Evolutionary conservation across 2,329 filamentous ascomycete species (phyloP).

Genomic region (Cylindrodendrum hubeiense): DNA sequence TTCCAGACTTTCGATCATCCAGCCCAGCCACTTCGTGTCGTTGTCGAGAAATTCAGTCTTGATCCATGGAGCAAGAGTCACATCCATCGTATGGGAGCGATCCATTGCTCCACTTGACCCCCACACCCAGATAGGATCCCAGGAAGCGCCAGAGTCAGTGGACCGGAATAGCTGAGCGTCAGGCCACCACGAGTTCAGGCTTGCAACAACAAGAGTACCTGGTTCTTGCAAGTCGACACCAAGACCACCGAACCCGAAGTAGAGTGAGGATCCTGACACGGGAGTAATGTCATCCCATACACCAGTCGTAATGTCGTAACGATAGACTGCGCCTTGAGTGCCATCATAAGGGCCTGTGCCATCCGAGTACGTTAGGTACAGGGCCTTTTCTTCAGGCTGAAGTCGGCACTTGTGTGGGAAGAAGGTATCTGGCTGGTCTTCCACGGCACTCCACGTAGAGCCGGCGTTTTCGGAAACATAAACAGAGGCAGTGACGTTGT

Average conservation of each 20-base stretch:
- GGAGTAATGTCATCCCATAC: conserved; percentile 70
- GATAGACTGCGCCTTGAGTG: conserved; percentile 63
- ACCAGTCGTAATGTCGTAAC: conserved; percentile 62
- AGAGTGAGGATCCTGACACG: conserved; percentile 48
- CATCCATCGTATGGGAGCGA: conserved; percentile 60
- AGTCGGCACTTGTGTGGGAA: conserved; percentile 68
- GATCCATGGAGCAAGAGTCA: conserved; percentile 66
- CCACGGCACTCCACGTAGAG: conserved; percentile 63
- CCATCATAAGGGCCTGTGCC: conserved; percentile 70
- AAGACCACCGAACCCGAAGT: conserved; percentile 69
- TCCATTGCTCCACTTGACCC: conserved; percentile 53
- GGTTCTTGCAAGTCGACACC: conserved; percentile 65
- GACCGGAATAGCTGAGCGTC: conserved; percentile 69
- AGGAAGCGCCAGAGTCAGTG: conserved; percentile 65
- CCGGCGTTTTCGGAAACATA: conserved; percentile 68
- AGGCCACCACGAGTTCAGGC: conserved; percentile 70
- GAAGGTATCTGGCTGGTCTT: conserved; percentile 62
- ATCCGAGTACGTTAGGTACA: conserved; percentile 68
- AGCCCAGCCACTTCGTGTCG: conserved; percentile 65
- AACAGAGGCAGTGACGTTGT: conserved; percentile 64
- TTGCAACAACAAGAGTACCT: conserved; percentile 68
- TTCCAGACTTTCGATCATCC: conserved; percentile 71
- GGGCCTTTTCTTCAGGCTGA: conserved; percentile 61
- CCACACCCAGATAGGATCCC: conserved; percentile 67
- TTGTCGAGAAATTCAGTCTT: conserved; percentile 60